Percentiles rank a stretch among this genome's conserved stretches.
Conservation (phyloP, 2,329 filamentous ascomycete genomes). For the Rhexocercosporidium sp. region DNA sequence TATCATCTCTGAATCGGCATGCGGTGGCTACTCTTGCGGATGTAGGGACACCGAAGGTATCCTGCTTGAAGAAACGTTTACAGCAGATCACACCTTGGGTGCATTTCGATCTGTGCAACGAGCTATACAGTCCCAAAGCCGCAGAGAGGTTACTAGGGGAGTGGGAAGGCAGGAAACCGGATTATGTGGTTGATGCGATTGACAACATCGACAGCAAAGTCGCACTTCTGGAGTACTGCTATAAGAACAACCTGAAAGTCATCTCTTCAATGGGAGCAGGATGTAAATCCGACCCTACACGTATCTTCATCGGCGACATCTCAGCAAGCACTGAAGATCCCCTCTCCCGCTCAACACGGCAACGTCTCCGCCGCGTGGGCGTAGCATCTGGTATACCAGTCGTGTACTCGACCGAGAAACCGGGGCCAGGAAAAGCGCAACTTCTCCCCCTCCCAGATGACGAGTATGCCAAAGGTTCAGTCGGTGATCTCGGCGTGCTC, state of each 20-base stretch:
- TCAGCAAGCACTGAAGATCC: slow-evolving; percentile 86
- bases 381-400: slow-evolving; percentile 86
- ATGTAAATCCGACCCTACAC: slow-evolving; percentile 85
- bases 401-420: slow-evolving; percentile 90
- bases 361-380: slow-evolving; percentile 73
- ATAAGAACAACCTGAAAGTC: slow-evolving; percentile 76
- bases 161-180: slow-evolving; percentile 72
- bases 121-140: slow-evolving; percentile 75
- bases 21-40: slow-evolving; percentile 93
- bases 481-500: slow-evolving; percentile 85
- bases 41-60: slow-evolving; percentile 90
- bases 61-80: slow-evolving; percentile 78
- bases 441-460: slow-evolving; percentile 86
- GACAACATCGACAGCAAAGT: slow-evolving; percentile 99
- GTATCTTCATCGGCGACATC: slow-evolving; percentile 90
- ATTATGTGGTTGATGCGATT: slow-evolving; percentile 95
- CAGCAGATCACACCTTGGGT: slow-evolving; percentile 92
- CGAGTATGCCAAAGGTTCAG: slow-evolving; percentile 83
- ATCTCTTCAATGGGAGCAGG: slow-evolving; percentile 97
- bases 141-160: slow-evolving; percentile 71
- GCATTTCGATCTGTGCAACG: slow-evolving; percentile 82
- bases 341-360: slow-evolving; percentile 81
- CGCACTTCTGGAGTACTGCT: slow-evolving; percentile 84
- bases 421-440: slow-evolving; percentile 88
- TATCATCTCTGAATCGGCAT: slow-evolving; percentile 94